Evolutionary conservation across 2,329 filamentous ascomycete species (phyloP).

Genomic region (Aspergillus fumigatus): DNA sequence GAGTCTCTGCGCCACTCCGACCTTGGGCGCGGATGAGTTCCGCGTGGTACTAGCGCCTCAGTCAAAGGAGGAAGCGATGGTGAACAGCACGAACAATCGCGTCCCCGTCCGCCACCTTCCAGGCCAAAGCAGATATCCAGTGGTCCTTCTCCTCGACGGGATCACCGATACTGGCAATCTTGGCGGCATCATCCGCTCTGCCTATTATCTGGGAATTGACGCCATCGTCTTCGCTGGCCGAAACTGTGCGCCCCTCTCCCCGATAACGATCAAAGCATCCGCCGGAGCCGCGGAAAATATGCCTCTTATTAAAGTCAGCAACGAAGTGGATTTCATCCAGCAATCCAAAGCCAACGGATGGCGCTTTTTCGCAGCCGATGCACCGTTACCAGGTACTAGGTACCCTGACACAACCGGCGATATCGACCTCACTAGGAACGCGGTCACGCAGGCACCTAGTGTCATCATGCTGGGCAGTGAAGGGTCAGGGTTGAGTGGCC

Average conservation of each 20-base stretch:
- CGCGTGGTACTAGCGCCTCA: conserved; percentile 60
- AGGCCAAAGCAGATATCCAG: conserved; percentile 30
- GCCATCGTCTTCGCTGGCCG: conserved; percentile 72
- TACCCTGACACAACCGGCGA: conserved; percentile 27
- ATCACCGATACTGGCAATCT: conserved; percentile 80
- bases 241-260: conserved; percentile 68
- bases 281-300: conserved; percentile 82
- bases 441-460: conserved; percentile 57
- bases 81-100: conserved; percentile 63
- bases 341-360: conserved; percentile 68
- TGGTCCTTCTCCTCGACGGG: conserved; percentile 42
- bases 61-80: conserved; percentile 63
- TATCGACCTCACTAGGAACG: conserved; percentile 20
- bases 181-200: conserved; percentile 81
- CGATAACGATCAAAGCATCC: conserved; percentile 79
- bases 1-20: conserved; percentile 50
- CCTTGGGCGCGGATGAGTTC: conserved; percentile 49
- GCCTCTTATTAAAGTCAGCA: conserved; percentile 64
- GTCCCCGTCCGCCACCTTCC: conserved; percentile 39
- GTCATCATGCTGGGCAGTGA: conserved; percentile 82
- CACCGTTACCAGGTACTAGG: conserved; percentile 30
- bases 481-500: conserved; percentile 65
- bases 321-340: conserved; percentile 65
- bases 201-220: conserved; percentile 84
- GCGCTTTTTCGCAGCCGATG: conserved; percentile 73